Conservation (phyloP, 202 grass and related monocot genomes). For the Zizania palustris region DNA sequence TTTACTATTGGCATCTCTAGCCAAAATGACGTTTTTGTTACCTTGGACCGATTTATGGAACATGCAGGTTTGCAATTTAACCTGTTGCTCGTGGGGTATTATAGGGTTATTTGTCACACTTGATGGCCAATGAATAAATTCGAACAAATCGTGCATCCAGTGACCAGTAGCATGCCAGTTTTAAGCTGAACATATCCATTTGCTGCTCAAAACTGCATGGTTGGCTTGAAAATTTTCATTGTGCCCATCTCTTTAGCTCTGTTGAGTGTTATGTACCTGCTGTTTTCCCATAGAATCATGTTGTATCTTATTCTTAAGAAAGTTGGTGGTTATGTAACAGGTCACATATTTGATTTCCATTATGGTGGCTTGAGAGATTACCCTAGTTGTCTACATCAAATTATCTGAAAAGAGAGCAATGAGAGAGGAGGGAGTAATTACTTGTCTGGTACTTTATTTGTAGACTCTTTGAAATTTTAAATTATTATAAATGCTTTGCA, state of each 20-base stretch:
- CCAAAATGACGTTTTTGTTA: conserved; percentile 34
- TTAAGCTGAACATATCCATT: not conserved
- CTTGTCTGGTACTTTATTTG: conserved; percentile 14
- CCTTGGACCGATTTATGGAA: conserved; percentile 28
- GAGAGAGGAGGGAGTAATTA: conserved; percentile 18
- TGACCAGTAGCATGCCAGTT: not conserved
- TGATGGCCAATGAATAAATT: conserved; percentile 7
- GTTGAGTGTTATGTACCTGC: conserved; percentile 6
- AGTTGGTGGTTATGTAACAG: conserved; percentile 18
- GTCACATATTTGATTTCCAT: conserved; percentile 31
- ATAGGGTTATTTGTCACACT: not conserved
- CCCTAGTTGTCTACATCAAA: conserved; percentile 17
- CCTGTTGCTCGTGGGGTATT: conserved; percentile 14
- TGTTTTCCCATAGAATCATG: conserved; percentile 21
- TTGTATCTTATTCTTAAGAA: conserved; percentile 1
- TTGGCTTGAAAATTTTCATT: conserved; percentile 14
- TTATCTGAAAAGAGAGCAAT: not conserved
- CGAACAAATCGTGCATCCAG: not conserved
- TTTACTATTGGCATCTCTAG: conserved; percentile 30
- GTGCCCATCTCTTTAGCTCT: not conserved
- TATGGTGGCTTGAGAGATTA: not conserved
- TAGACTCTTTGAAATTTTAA: conserved; percentile 3
- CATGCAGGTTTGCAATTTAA: conserved; percentile 20
- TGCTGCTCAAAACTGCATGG: conserved; percentile 12
- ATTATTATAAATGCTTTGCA: conserved; percentile 32